Evolutionary conservation across 2,329 filamentous ascomycete genomes (phyloP).

Genomic region (Cladosporium sp.): DNA sequence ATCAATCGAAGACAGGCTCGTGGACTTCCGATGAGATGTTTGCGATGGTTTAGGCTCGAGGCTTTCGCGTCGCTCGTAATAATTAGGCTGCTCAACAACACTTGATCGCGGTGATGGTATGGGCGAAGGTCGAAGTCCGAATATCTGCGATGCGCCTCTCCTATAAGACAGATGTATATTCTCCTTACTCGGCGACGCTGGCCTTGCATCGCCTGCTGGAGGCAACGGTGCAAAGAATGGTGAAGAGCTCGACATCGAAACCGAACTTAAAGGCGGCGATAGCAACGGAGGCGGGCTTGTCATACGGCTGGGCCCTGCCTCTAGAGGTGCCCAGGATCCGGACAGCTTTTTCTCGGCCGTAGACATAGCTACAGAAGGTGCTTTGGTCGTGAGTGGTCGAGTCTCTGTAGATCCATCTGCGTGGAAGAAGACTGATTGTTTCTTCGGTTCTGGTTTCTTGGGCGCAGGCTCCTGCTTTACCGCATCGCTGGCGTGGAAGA

Average conservation of each 20-base stretch:
- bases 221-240: conserved; percentile 29
- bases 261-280: conserved; percentile 29
- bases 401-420: conserved; percentile 45
- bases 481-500: conserved; percentile 87
- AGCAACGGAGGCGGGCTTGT: conserved; percentile 26
- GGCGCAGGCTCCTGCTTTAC: conserved; percentile 26
- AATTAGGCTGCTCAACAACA: neutral
- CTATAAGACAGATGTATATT: conserved; percentile 46
- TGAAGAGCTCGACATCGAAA: conserved; percentile 26
- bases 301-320: conserved; percentile 13
- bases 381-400: neutral
- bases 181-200: conserved; percentile 43
- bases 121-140: conserved; percentile 30
- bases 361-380: conserved; percentile 16
- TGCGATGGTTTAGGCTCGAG: conserved; percentile 13
- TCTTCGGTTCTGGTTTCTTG: conserved; percentile 37
- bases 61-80: conserved; percentile 4
- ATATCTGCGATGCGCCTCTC: conserved; percentile 46
- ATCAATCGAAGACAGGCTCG: conserved; percentile 44
- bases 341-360: conserved; percentile 22
- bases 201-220: conserved; percentile 23
- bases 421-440: conserved; percentile 47
- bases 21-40: conserved; percentile 27
- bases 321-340: conserved; percentile 20
- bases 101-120: neutral